These are phyloP conservation scores for Chlorophyllum brunneum DNA, from an alignment of 768 basidiomycete species.

Conservation along the genomic window DNA sequence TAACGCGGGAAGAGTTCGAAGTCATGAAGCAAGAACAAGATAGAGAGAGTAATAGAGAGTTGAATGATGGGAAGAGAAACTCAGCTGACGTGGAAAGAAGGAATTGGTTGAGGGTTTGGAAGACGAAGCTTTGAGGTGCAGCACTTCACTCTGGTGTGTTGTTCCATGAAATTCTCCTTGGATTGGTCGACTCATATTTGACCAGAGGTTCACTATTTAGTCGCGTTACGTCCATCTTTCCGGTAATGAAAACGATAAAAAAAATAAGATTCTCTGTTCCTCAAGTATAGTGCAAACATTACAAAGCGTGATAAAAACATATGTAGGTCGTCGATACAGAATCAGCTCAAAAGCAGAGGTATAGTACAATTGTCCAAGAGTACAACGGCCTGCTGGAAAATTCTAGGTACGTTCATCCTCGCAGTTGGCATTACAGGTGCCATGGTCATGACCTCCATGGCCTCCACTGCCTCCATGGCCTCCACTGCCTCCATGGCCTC, in stretches of 20 bases:
- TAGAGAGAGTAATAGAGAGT: conserved; percentile 7
- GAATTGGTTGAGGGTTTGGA: conserved; percentile 7
- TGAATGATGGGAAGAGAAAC: conserved; percentile 6
- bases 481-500: background rate
- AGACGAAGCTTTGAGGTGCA: conserved; percentile 10
- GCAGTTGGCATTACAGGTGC: conserved; percentile 1
- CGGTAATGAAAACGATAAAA: too few relatives aligned
- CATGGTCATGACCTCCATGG: background rate
- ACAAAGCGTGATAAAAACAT: background rate
- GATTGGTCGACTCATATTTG: background rate
- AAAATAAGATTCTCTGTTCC: too few relatives aligned
- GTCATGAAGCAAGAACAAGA: conserved; percentile 14
- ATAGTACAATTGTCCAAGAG: too few relatives aligned
- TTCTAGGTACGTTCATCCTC: conserved; percentile 2
- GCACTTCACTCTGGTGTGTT: background rate
- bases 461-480: background rate
- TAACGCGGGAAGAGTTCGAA: conserved; percentile 15
- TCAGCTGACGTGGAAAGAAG: background rate
- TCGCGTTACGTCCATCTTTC: background rate
- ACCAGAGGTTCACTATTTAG: background rate
- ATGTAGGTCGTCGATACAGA: too few relatives aligned
- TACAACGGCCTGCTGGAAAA: background rate
- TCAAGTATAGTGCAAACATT: too few relatives aligned
- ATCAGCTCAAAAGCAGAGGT: too few relatives aligned
- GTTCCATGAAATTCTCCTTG: background rate